These are phyloP conservation scores for Tilletia indica DNA, from an alignment of 1,284 basidiomycete species.

Conservation along the genomic window DNA sequence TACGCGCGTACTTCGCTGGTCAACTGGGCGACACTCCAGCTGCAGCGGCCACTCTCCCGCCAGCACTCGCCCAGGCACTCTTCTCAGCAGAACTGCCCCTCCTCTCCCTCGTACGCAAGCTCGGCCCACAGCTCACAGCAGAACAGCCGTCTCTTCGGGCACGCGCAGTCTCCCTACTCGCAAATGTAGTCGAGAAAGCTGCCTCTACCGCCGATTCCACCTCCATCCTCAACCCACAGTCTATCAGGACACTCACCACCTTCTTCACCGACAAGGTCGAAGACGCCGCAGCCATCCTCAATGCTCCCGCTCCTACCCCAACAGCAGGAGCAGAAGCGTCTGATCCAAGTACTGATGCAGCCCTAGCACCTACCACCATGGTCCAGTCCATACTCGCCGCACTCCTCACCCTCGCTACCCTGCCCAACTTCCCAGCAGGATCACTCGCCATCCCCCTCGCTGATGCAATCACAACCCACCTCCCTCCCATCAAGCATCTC, in stretches of 20 bases:
- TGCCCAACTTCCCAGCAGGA: neutral
- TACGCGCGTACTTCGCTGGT: neutral
- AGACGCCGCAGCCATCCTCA: slow-evolving; percentile 64
- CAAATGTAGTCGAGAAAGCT: slow-evolving; percentile 35
- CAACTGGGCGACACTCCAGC: neutral
- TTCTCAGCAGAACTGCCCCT: slow-evolving; percentile 55
- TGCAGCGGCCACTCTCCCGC: neutral
- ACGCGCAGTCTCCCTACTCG: slow-evolving; percentile 65
- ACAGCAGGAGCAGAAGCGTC: neutral
- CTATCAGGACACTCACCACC: slow-evolving; percentile 68
- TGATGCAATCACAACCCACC: slow-evolving; percentile 62
- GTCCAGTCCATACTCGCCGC: slow-evolving; percentile 59
- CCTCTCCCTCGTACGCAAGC: slow-evolving; percentile 77
- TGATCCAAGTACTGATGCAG: no score
- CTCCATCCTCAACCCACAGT: slow-evolving; percentile 73
- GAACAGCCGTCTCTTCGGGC: slow-evolving; percentile 75
- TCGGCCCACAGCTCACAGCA: slow-evolving; percentile 81
- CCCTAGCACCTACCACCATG: neutral
- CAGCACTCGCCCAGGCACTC: neutral
- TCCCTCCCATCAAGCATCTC: slow-evolving; percentile 76
- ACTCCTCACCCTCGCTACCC: slow-evolving; percentile 66
- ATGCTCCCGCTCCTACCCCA: neutral
- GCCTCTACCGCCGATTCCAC: slow-evolving; percentile 61
- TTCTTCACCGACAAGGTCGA: slow-evolving; percentile 86
- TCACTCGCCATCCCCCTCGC: neutral